Evolutionary conservation across 177 flowering plant species (phyloP), one percentile per base, ranked within the genome.

Genomic region (Tripterygium wilfordii): DNA sequence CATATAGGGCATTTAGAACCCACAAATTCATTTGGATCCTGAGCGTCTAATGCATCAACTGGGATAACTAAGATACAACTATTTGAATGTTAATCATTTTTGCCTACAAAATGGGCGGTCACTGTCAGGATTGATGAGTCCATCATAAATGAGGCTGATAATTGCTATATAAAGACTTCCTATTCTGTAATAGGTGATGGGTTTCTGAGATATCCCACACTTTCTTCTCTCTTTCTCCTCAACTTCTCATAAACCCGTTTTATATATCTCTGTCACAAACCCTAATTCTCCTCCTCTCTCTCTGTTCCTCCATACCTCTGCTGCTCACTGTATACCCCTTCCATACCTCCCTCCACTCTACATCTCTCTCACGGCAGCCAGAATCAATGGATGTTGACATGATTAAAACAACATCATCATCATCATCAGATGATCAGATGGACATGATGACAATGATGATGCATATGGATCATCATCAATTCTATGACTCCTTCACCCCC

Each of bases 391-490:
- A 70, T 22, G 48, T 39, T 49, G 61, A 61, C 33, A 37, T 57
- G 47, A 35, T 63, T 9, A 62, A 24, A 44, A n/a, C 63, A 20
- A 45, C 60, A n/a, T n/a, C n/a, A n/a, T n/a, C 63, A 20, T 28
- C 61, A 45, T 20, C 18, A 39, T 33, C 67, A 57, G 24, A 58
- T 32, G 56, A 70, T 25, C 65, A 63, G 19, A 51, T 63, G 63
- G 71, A 66, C 17, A 51, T 67, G 63, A 43, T 63, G 61, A 24
- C 52, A 45, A 55, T 58, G 53, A 54, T 67, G 56, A 47, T 58
- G 62, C 71, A 72, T 21, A 53, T 57, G 58, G 60, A 63, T 17
- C 53, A 53, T 29, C 62, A 63, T 10, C 57, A 64, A 14, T 38
- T 56, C 53, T 18, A 26, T 30, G 50, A 44, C 17, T 36, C 54